phyloP scores from a whole-genome alignment of 441 rosid species.

The Erodium trifolium region DNA sequence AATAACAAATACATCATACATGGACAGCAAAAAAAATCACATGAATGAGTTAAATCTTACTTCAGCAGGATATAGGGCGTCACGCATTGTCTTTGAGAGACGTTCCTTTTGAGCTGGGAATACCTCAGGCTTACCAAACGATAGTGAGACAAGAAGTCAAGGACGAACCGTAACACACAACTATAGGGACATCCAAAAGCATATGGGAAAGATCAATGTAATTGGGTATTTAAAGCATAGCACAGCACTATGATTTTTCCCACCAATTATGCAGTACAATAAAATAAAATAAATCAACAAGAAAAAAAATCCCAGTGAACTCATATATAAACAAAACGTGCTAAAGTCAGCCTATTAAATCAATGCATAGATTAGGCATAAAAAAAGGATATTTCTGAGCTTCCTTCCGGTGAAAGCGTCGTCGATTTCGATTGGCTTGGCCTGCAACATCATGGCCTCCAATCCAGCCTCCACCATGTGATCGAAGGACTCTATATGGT shows the following conservation, averaged over 20 bases:
- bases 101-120: slow-evolving; percentile 57
- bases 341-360: not conserved
- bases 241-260: not conserved
- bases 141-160: slow-evolving; percentile 56
- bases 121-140: slow-evolving; percentile 50
- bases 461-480: slow-evolving; percentile 69
- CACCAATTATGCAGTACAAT: not conserved
- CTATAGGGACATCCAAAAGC: not conserved
- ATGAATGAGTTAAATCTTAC: slow-evolving; percentile 25
- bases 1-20: not conserved
- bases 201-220: not conserved
- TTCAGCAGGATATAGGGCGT: slow-evolving; percentile 61
- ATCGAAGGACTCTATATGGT: slow-evolving; percentile 79
- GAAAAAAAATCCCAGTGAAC: not conserved
- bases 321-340: not conserved
- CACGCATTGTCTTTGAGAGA: slow-evolving; percentile 30
- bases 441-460: slow-evolving; percentile 49
- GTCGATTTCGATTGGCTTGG: slow-evolving; percentile 47
- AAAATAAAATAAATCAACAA: not conserved
- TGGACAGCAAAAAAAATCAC: not conserved
- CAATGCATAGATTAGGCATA: not conserved
- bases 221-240: not conserved
- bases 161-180: slow-evolving; percentile 23
- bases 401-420: slow-evolving; percentile 38
- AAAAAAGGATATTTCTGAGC: slow-evolving; percentile 69